These are phyloP conservation scores for Suillus ampliporus DNA, from an alignment of 768 basidiomycete species.

Conservation along the genomic window DNA sequence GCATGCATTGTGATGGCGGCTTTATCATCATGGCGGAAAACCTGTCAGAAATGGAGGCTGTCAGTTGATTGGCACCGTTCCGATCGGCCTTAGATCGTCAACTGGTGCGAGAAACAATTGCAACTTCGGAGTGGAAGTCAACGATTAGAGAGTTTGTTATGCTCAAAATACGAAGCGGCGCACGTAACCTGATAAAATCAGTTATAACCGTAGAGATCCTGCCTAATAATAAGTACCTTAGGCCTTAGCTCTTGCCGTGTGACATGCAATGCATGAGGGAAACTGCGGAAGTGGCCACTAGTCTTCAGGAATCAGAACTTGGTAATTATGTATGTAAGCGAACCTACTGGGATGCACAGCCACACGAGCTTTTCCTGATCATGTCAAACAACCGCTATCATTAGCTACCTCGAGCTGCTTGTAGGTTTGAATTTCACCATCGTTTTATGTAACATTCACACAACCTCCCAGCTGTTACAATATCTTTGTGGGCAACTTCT, in stretches of 20 bases:
- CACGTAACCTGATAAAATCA: not conserved
- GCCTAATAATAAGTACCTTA: too few species aligned
- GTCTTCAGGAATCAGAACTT: too few species aligned
- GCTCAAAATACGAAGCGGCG: not conserved
- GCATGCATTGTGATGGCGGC: not conserved
- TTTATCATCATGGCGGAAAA: not conserved
- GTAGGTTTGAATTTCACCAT: too few species aligned
- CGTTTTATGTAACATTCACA: not conserved
- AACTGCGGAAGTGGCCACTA: not conserved
- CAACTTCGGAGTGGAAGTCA: not conserved
- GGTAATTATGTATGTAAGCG: too few species aligned
- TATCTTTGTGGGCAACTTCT: not conserved
- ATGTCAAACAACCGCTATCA: too few species aligned
- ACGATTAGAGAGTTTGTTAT: too few species aligned
- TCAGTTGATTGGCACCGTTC: not conserved
- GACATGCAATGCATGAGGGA: not conserved
- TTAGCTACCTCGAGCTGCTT: too few species aligned
- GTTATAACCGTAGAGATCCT: not conserved
- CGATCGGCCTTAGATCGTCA: not conserved
- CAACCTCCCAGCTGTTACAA: too few species aligned
- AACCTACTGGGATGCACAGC: not conserved
- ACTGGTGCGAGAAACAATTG: not conserved
- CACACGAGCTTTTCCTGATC: not conserved
- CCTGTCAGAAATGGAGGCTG: not conserved
- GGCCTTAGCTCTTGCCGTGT: not conserved